Evolutionary conservation across 768 basidiomycete genomes (phyloP).

Genomic region (Crepidotus variabilis): DNA sequence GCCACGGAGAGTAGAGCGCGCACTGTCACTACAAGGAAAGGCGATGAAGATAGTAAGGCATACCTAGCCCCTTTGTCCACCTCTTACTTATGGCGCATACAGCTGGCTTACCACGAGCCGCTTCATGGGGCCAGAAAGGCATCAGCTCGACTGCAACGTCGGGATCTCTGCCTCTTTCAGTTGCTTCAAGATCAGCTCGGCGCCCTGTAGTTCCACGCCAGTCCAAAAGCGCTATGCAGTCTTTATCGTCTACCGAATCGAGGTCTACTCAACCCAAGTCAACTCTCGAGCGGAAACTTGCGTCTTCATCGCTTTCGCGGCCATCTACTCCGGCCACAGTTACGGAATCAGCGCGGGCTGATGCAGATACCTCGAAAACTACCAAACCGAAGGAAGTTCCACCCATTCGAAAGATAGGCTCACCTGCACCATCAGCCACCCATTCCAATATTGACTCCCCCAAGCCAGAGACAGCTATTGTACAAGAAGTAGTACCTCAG

Average conservation of each 20-base stretch:
- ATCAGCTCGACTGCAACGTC: slow-evolving; percentile 12
- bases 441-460: neutral
- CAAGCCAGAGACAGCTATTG: neutral
- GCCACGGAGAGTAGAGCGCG: slow-evolving; percentile 72
- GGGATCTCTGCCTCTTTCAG: slow-evolving; percentile 14
- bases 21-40: slow-evolving; percentile 47
- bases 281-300: slow-evolving; percentile 40
- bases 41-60: slow-evolving; percentile 54
- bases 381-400: slow-evolving; percentile 35
- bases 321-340: slow-evolving; percentile 51
- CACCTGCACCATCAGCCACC: neutral
- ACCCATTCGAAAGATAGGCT: slow-evolving; percentile 1
- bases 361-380: slow-evolving; percentile 37
- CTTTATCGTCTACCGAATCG: slow-evolving; percentile 20
- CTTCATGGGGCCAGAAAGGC: slow-evolving; percentile 58
- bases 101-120: slow-evolving; percentile 62
- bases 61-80: slow-evolving; percentile 6
- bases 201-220: slow-evolving; percentile 45
- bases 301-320: slow-evolving; percentile 50
- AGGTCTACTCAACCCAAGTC: slow-evolving; percentile 29
- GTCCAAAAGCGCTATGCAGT: slow-evolving; percentile 31
- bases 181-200: slow-evolving; percentile 24
- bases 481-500: slow-evolving; percentile 12
- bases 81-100: slow-evolving; percentile 6
- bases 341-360: slow-evolving; percentile 47